Percentiles rank a stretch among this genome's conserved stretches.
phyloP scores from a whole-genome alignment of 148 eudicot species.

The Rhododendron mucronatum region DNA sequence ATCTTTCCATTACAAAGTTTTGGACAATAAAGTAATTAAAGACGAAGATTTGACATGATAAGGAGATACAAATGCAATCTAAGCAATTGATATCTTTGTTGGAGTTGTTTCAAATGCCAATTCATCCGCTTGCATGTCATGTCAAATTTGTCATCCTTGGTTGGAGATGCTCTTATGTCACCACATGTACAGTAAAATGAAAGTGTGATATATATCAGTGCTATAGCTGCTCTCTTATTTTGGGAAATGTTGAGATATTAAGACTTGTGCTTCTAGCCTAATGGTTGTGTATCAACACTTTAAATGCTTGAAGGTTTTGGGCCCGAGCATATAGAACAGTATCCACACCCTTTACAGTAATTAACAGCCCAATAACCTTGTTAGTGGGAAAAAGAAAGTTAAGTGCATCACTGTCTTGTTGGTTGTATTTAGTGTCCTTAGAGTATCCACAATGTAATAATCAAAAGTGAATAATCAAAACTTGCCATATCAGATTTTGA shows the following conservation, averaged over 20 bases:
- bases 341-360: neutral
- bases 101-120: neutral
- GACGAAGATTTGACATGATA: neutral
- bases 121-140: neutral
- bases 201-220: neutral
- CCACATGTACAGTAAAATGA: neutral
- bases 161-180: neutral
- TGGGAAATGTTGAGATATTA: neutral
- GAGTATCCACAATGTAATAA: too few relatives aligned
- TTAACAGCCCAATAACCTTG: neutral
- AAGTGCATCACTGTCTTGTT: neutral
- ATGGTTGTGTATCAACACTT: neutral
- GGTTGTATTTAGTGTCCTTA: neutral
- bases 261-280: neutral
- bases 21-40: neutral
- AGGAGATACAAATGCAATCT: neutral
- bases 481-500: too few relatives aligned
- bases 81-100: neutral
- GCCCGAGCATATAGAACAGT: neutral
- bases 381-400: neutral
- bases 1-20: neutral
- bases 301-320: neutral
- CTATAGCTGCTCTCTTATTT: neutral
- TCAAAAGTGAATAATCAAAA: too few relatives aligned
- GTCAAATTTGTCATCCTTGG: neutral